These are phyloP conservation scores for Coemansia sp. DNA, from an alignment of 192 early-diverging fungal species.

Conservation along the genomic window DNA sequence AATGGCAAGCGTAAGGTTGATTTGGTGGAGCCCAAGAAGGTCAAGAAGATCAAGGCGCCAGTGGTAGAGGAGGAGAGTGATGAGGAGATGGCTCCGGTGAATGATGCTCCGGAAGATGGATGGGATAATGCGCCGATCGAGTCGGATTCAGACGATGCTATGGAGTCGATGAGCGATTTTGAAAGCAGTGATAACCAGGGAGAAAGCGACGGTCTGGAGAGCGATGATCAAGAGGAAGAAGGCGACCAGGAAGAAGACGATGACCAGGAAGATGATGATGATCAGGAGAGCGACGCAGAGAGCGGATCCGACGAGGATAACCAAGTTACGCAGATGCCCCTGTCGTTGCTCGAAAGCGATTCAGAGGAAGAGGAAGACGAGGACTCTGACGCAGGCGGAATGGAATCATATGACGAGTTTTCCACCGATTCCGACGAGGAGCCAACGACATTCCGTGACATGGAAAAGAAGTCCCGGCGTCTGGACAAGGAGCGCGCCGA, in stretches of 20 bases:
- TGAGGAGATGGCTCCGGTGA: constrained; percentile 52
- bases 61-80: constrained; percentile 14
- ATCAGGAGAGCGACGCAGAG: constrained; percentile 40
- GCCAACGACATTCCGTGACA: constrained; percentile 53
- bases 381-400: constrained; percentile 7
- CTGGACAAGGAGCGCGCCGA: constrained; percentile 54
- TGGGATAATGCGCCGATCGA: constrained; percentile 50
- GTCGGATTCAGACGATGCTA: constrained; percentile 51
- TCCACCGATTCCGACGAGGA: constrained; percentile 36
- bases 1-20: constrained; percentile 10
- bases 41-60: constrained; percentile 7
- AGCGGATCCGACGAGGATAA: constrained; percentile 33
- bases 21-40: not conserved
- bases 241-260: no score
- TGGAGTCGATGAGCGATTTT: constrained; percentile 52
- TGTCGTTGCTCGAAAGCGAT: constrained; percentile 34
- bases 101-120: constrained; percentile 34
- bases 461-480: constrained; percentile 71
- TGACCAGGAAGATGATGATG: constrained; percentile 21
- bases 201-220: constrained; percentile 27
- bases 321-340: constrained; percentile 13
- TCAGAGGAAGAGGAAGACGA: constrained; percentile 15
- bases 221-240: no score
- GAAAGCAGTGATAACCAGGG: constrained; percentile 6
- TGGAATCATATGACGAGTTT: constrained; percentile 52